Percentiles rank a stretch among this genome's conserved stretches.
Evolutionary conservation across 2,329 filamentous ascomycete genomes (phyloP).

Genomic region (Apiospora arundinis): DNA sequence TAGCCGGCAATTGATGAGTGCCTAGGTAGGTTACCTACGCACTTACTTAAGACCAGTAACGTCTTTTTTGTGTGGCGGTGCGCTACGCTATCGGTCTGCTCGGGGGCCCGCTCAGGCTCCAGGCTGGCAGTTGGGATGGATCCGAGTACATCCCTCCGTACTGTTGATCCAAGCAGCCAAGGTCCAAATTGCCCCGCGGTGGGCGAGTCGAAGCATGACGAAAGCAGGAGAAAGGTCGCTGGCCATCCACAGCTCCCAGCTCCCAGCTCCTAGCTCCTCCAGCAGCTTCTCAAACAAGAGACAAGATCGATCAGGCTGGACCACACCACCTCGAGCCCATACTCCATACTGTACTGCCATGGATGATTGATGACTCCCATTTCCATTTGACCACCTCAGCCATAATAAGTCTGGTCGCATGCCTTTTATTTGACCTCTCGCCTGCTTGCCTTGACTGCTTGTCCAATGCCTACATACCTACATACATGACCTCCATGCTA

Average conservation of each 20-base stretch:
- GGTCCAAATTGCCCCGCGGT: constrained; percentile 15
- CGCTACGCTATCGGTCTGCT: background rate
- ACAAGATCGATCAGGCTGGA: background rate
- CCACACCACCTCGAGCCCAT: no score
- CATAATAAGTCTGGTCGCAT: background rate
- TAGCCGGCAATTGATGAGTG: background rate
- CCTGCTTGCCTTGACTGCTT: no score
- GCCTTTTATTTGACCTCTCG: background rate
- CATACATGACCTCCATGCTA: no score
- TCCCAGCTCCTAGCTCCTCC: no score
- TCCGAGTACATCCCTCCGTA: no score
- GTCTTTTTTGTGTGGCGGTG: constrained; percentile 13
- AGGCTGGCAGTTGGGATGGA: background rate
- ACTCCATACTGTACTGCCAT: no score
- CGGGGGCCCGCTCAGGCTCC: background rate
- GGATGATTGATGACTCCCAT: background rate
- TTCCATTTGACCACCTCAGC: background rate
- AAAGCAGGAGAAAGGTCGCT: constrained; percentile 39
- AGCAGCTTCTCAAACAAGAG: background rate
- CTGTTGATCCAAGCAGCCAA: no score
- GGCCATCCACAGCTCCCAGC: background rate
- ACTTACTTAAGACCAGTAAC: constrained; percentile 5
- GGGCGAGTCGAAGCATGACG: constrained; percentile 25
- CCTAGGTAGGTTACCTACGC: no score
- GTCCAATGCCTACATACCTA: background rate